Conservation (phyloP, 1,284 basidiomycete genomes). For the Peniophora sp. region DNA sequence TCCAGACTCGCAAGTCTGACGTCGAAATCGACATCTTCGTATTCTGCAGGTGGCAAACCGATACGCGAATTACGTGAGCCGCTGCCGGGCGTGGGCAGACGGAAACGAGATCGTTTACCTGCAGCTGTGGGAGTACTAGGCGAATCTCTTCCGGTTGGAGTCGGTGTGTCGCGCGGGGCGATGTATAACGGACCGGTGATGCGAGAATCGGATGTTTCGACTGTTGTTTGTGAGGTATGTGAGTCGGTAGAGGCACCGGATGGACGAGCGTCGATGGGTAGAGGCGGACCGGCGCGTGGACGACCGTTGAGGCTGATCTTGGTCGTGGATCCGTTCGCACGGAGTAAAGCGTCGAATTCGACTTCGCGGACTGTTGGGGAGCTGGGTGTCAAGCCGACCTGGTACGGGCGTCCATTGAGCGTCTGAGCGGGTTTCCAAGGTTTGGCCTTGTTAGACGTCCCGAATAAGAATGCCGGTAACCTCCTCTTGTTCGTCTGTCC, state of each 20-base stretch:
- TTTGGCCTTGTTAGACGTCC: slow-evolving; percentile 31
- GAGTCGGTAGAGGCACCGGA: background rate
- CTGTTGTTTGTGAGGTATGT: background rate
- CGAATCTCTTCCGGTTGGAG: too few relatives aligned
- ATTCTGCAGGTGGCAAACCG: slow-evolving; percentile 53
- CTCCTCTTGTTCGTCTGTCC: slow-evolving; percentile 23
- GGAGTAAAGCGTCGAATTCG: slow-evolving; percentile 75
- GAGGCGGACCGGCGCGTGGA: slow-evolving; percentile 10
- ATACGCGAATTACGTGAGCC: slow-evolving; percentile 44
- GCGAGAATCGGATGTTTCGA: slow-evolving; percentile 7
- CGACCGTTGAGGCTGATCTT: slow-evolving; percentile 49
- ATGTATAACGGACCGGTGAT: slow-evolving; percentile 9
- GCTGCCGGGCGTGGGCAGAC: slow-evolving; percentile 36
- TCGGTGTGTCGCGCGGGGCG: slow-evolving; percentile 10
- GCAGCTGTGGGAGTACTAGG: background rate
- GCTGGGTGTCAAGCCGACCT: slow-evolving; percentile 58
- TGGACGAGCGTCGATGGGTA: slow-evolving; percentile 4
- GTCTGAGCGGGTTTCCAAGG: slow-evolving; percentile 74
- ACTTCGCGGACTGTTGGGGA: slow-evolving; percentile 57
- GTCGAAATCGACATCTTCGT: slow-evolving; percentile 67
- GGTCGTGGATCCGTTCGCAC: slow-evolving; percentile 42
- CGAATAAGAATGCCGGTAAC: slow-evolving; percentile 25
- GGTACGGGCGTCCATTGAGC: slow-evolving; percentile 68
- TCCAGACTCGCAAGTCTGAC: slow-evolving; percentile 62
- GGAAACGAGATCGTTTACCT: slow-evolving; percentile 40